A percentile compares a stretch with the other conserved stretches of the same genome.
Conservation (phyloP, 164 flowering plant species). For the Vitis amurensis region DNA sequence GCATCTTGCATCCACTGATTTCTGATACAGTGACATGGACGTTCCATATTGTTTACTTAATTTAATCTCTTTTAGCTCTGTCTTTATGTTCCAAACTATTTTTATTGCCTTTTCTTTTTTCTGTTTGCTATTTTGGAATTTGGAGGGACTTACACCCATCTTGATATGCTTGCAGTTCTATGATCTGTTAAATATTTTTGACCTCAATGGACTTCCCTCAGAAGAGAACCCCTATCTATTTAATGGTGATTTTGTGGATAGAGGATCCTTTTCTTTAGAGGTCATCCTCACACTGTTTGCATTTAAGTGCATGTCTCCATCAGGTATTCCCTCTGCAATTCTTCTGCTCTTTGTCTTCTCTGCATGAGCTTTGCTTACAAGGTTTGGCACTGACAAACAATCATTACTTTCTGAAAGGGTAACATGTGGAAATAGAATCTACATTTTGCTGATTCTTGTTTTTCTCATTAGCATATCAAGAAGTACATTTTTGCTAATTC, state of each 20-base stretch:
- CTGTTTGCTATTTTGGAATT: slow-evolving; percentile 1
- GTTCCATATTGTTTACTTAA: background rate
- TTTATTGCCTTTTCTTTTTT: background rate
- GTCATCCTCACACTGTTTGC: slow-evolving; percentile 95
- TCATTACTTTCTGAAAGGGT: too few relatives aligned
- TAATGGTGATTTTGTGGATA: slow-evolving; percentile 97
- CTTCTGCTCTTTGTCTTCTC: background rate
- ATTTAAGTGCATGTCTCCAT: slow-evolving; percentile 93
- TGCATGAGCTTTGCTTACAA: background rate
- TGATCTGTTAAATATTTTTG: slow-evolving; percentile 91
- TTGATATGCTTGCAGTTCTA: slow-evolving; percentile 68
- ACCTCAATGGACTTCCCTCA: slow-evolving; percentile 96
- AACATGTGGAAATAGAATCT: too few relatives aligned
- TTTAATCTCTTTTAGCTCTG: background rate
- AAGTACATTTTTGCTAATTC: too few relatives aligned
- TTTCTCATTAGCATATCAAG: too few relatives aligned
- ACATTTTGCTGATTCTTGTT: too few relatives aligned
- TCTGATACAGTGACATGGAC: background rate
- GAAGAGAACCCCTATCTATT: slow-evolving; percentile 97
- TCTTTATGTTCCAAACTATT: background rate
- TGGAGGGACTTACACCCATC: background rate
- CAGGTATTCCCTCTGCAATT: slow-evolving; percentile 48
- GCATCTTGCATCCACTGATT: background rate
- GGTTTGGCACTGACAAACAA: too few relatives aligned
- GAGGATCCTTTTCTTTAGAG: slow-evolving; percentile 97